Evolutionary conservation across 768 basidiomycete genomes (phyloP).

Genomic region (Kwoniella newhampshirensis): DNA sequence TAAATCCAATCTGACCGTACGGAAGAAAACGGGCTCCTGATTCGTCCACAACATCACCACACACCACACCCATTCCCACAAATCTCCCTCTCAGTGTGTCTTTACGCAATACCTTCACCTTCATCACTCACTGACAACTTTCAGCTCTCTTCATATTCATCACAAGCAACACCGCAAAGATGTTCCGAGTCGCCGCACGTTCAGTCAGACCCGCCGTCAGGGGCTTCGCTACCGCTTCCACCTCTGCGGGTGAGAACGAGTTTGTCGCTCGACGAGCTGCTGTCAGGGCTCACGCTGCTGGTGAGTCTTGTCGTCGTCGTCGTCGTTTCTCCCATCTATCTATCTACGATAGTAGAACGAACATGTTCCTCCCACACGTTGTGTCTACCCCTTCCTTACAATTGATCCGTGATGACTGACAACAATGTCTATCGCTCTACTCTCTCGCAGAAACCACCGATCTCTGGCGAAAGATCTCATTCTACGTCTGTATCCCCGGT

Average conservation of each 20-base stretch:
- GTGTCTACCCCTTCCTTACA: neutral
- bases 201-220: conserved; percentile 26
- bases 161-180: conserved; percentile 11
- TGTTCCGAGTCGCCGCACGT: conserved; percentile 29
- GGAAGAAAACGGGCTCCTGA: no score
- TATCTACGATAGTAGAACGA: no score
- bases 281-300: conserved; percentile 46
- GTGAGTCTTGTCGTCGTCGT: conserved; percentile 31
- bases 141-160: conserved; percentile 6
- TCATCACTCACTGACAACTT: neutral
- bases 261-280: conserved; percentile 41
- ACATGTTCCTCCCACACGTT: neutral
- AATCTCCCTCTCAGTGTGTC: neutral
- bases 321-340: no score
- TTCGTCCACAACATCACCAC: neutral
- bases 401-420: neutral
- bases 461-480: conserved; percentile 50
- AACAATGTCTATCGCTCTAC: no score
- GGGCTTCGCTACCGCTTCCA: conserved; percentile 26
- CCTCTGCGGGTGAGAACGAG: conserved; percentile 36
- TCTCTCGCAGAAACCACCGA: conserved; percentile 46
- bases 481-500: conserved; percentile 52
- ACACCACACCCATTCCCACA: neutral
- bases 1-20: neutral
- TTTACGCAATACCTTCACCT: no score